Base-by-base conservation (phyloP, 2,329 filamentous ascomycete species). In the Cordyceps cicadae region DNA sequence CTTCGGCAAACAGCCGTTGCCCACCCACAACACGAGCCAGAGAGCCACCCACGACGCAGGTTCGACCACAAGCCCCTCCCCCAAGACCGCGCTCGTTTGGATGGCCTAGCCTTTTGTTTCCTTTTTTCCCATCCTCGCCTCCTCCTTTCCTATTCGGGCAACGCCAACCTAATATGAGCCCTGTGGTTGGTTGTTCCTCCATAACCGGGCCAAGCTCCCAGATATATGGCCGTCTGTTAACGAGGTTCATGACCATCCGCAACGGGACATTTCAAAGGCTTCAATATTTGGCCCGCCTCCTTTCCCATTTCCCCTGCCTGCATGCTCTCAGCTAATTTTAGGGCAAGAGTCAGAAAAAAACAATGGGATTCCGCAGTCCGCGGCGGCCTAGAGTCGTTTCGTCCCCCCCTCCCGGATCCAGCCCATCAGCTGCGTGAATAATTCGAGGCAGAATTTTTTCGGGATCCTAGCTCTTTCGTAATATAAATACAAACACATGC, bases 121-220 rank as follows among this genome's bases (percentile, higher is more conserved):
- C 14, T 41, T 41, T 29, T 26, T 50, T 21, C 34, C 14, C 34
- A 6, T 39, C 8, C 21, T 8, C 32, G 2, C 4, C 45, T 46
- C 45, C 32, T 52, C 46, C 45, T 61, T 61, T 50, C 59, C 59
- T 61, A 61, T 52, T 24, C 53, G 11, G 59, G 59, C 59, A 56
- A 52, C 53, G 59, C 26, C 59, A 56, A 52, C 46, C 46, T 46
- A 52, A 61, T 61, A 37, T 51, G 37, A 45, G 59, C 46, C 34
- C 59, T 61, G 59, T 61, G 59, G 53, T 51, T 61, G 59, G 59
- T 61, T 55, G 59, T 61, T 37, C 48, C 59, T 61, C 59, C 34
- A 56, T 61, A 61, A 61, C 59, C 59, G 29, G 52, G 4, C 59
- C 59, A 37, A 61, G 52, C 59, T 56, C 53, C 15, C n/a, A n/a